These are phyloP conservation scores for Tolypocladium guangdongense DNA, from an alignment of 2,329 filamentous ascomycete genomes.

Conservation along the genomic window DNA sequence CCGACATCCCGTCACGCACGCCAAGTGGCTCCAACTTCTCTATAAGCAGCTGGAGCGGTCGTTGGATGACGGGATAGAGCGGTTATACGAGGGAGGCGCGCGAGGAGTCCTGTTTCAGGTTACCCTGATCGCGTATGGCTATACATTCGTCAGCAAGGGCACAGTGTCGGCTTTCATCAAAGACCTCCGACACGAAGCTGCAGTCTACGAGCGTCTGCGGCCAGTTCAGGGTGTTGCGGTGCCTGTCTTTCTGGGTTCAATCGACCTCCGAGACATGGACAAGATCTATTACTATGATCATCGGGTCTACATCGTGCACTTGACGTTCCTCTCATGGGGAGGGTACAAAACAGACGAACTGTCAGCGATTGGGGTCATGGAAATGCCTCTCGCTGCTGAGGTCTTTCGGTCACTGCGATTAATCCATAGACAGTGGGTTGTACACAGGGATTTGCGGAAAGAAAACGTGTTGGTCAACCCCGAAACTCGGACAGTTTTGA, in stretches of 20 bases:
- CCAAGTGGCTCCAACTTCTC: slow-evolving; percentile 18
- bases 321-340: slow-evolving; percentile 24
- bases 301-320: slow-evolving; percentile 19
- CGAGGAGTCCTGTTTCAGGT: slow-evolving; percentile 29
- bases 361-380: not conserved
- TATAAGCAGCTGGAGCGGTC: slow-evolving; percentile 16
- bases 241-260: slow-evolving; percentile 25
- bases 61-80: slow-evolving; percentile 18
- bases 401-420: slow-evolving; percentile 7
- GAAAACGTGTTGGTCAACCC: slow-evolving; percentile 16
- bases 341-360: slow-evolving; percentile 6
- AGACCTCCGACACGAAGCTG: slow-evolving; percentile 23
- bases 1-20: slow-evolving; percentile 17
- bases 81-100: slow-evolving; percentile 17
- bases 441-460: slow-evolving; percentile 13
- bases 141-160: slow-evolving; percentile 32
- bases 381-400: not conserved
- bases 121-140: slow-evolving; percentile 27
- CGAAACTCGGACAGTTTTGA: slow-evolving; percentile 13
- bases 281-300: slow-evolving; percentile 22
- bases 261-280: slow-evolving; percentile 21
- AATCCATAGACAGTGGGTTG: slow-evolving; percentile 14
- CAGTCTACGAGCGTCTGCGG: slow-evolving; percentile 21
- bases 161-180: slow-evolving; percentile 20
- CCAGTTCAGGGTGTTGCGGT: slow-evolving; percentile 22